Conservation (phyloP, 495 filamentous ascomycete genomes). For the Pseudomonodictys pantanalensis region DNA sequence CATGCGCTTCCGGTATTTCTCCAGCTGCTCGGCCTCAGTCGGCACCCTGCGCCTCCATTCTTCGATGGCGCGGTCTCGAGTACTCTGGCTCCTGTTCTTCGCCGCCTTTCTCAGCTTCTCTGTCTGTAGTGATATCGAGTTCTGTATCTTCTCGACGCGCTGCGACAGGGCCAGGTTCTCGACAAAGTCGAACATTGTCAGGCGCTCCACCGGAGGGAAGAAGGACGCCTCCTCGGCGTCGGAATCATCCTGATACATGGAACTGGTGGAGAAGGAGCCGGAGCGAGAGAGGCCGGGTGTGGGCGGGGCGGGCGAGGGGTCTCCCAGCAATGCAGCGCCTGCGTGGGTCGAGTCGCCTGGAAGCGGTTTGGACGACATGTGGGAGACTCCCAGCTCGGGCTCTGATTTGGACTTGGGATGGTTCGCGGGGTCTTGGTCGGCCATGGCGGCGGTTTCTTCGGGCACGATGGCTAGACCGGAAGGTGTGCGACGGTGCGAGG, state of each 20-base stretch:
- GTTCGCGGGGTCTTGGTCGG: constrained; percentile 26
- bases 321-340: constrained; percentile 21
- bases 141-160: constrained; percentile 83
- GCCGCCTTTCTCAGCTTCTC: constrained; percentile 78
- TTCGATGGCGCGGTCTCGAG: constrained; percentile 73
- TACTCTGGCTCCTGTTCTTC: constrained; percentile 54
- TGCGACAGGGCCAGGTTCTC: constrained; percentile 90
- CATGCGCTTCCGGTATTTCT: constrained; percentile 86
- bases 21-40: constrained; percentile 85
- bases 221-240: constrained; percentile 80
- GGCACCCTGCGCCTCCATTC: constrained; percentile 82
- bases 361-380: constrained; percentile 26
- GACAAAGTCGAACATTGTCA: constrained; percentile 88
- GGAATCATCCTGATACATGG: constrained; percentile 43
- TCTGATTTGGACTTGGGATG: constrained; percentile 33
- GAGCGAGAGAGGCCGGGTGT: constrained; percentile 63
- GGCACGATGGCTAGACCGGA: constrained; percentile 18
- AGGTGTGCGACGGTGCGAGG: constrained; percentile 25
- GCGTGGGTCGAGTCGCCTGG: constrained; percentile 29
- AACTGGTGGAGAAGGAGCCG: constrained; percentile 64
- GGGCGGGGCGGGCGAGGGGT: constrained; percentile 32
- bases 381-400: constrained; percentile 28
- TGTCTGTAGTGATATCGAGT: constrained; percentile 71
- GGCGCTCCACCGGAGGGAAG: constrained; percentile 82
- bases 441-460: constrained; percentile 34